These are phyloP conservation scores for Penicillium sp. DNA, from an alignment of 2,329 filamentous ascomycete species.

Conservation along the genomic window DNA sequence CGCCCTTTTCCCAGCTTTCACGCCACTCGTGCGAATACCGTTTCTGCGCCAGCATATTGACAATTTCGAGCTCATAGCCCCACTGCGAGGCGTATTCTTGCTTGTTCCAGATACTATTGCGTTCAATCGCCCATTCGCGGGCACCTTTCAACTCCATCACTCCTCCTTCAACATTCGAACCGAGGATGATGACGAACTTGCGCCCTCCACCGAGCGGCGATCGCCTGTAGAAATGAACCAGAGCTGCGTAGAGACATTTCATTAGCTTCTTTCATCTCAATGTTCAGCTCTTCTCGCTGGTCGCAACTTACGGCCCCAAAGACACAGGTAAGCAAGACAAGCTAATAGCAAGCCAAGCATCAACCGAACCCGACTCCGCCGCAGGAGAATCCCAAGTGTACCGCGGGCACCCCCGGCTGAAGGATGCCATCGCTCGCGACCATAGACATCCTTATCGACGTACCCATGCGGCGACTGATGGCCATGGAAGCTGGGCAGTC, in stretches of 20 bases:
- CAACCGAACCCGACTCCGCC: constrained; percentile 68
- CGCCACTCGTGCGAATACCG: constrained; percentile 98
- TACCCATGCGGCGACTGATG: constrained; percentile 47
- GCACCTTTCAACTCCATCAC: constrained; percentile 99
- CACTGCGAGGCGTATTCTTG: constrained; percentile 81
- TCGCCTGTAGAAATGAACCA: constrained; percentile 69
- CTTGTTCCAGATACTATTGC: constrained; percentile 96
- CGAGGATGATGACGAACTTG: constrained; percentile 91
- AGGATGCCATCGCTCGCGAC: constrained; percentile 56
- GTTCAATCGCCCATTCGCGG: constrained; percentile 95
- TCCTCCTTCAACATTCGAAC: constrained; percentile 90
- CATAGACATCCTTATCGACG: constrained; percentile 74
- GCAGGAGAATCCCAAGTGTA: constrained; percentile 56
- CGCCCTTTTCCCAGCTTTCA: constrained; percentile 99
- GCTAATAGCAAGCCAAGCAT: constrained; percentile 64
- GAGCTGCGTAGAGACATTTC: constrained; percentile 45
- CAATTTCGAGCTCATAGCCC: constrained; percentile 95
- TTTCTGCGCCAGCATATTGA: constrained; percentile 99
- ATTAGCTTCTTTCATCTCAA: neutral
- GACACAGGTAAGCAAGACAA: constrained; percentile 67
- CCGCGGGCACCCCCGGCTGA: constrained; percentile 36
- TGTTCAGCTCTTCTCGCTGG: neutral
- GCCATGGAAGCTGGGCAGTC: constrained; percentile 72
- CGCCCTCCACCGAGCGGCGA: constrained; percentile 78
- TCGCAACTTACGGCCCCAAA: constrained; percentile 70